Percentiles rank a stretch among this genome's conserved stretches.
phyloP scores from a whole-genome alignment of 129 eudicot genomes.

The Centella asiatica region DNA sequence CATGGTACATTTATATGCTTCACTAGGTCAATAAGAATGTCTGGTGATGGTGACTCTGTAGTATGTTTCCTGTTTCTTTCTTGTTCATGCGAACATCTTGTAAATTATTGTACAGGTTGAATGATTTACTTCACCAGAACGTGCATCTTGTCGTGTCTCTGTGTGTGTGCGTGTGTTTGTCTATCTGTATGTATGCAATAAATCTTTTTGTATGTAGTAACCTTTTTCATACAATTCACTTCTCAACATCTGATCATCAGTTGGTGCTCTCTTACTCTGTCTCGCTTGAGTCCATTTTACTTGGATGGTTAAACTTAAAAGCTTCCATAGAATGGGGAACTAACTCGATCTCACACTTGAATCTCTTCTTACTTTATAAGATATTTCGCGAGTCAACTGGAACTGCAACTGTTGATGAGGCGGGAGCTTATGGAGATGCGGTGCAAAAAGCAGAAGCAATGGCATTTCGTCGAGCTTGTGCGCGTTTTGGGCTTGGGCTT shows the following conservation, averaged over 20 bases:
- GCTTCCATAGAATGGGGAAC: neutral
- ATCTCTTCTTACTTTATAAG: slow-evolving; percentile 25
- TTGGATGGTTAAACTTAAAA: neutral
- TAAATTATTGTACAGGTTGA: too few relatives aligned
- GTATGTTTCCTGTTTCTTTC: too few relatives aligned
- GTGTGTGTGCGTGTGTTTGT: too few relatives aligned
- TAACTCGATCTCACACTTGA: neutral
- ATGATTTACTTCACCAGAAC: too few relatives aligned
- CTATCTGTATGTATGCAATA: too few relatives aligned
- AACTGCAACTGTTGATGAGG: slow-evolving; percentile 45
- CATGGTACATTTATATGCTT: too few relatives aligned
- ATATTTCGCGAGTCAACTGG: slow-evolving; percentile 86
- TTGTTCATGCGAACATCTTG: too few relatives aligned
- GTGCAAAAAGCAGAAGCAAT: slow-evolving; percentile 92
- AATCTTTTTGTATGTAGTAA: too few relatives aligned
- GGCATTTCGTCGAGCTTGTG: slow-evolving; percentile 98
- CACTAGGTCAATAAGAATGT: too few relatives aligned
- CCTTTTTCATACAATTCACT: too few relatives aligned
- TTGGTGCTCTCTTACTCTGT: neutral
- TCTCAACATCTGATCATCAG: neutral
- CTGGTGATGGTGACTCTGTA: too few relatives aligned
- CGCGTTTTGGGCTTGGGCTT: slow-evolving; percentile 96
- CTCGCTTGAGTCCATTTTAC: neutral
- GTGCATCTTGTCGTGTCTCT: too few relatives aligned
- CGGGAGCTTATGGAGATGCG: slow-evolving; percentile 71